These are phyloP conservation scores for Sclerotinia minor DNA, from an alignment of 2,329 filamentous ascomycete species.

Conservation along the genomic window DNA sequence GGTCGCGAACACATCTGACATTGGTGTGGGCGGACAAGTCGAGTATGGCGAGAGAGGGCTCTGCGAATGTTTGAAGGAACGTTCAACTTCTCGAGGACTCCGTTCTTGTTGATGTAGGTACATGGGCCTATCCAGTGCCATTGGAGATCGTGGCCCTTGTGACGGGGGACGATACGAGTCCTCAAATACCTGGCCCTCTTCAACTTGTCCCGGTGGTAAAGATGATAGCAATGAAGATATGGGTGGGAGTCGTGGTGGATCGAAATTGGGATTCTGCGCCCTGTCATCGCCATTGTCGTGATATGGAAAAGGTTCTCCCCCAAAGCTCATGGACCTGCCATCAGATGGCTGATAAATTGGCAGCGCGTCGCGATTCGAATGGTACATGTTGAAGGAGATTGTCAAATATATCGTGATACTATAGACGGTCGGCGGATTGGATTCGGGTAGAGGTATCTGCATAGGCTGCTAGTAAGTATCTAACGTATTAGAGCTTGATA, in stretches of 20 bases:
- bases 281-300: conserved; percentile 22
- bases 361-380: conserved; percentile 18
- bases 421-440: conserved; percentile 11
- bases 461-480: conserved; percentile 24
- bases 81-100: conserved; percentile 21
- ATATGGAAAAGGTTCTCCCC: conserved; percentile 16
- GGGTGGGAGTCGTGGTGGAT: conserved; percentile 13
- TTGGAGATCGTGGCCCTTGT: conserved; percentile 20
- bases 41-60: conserved; percentile 15
- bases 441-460: conserved; percentile 22
- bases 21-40: conserved; percentile 9
- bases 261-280: conserved; percentile 18
- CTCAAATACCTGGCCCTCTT: conserved; percentile 8
- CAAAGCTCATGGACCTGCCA: conserved; percentile 12
- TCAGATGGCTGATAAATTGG: conserved; percentile 21
- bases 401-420: conserved; percentile 21
- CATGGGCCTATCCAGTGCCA: conserved; percentile 16
- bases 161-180: conserved; percentile 17
- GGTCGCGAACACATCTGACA: not conserved
- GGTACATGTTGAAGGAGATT: conserved; percentile 19
- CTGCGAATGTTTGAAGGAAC: conserved; percentile 19
- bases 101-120: conserved; percentile 21
- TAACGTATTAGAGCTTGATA: conserved; percentile 15
- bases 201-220: conserved; percentile 12
- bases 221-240: conserved; percentile 23